Conservation (phyloP, 2,329 filamentous ascomycete species). For the Colletotrichum cordylinicola region DNA sequence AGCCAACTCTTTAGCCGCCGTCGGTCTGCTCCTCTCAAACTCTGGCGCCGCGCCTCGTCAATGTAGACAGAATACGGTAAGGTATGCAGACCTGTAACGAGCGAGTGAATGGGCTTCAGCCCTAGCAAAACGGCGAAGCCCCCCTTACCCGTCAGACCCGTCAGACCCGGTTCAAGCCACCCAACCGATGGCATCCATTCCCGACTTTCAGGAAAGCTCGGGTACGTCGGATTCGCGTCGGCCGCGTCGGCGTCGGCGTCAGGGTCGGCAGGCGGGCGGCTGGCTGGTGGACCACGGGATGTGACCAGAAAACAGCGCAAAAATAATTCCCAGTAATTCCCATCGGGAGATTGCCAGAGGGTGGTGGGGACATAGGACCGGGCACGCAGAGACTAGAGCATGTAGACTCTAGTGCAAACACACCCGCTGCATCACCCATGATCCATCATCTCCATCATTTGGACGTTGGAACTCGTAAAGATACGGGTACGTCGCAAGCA, state of each 20-base stretch:
- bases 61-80: neutral
- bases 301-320: neutral
- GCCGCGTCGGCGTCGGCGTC: constrained; percentile 2
- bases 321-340: neutral
- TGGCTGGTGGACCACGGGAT: neutral
- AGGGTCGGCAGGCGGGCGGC: neutral
- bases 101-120: neutral
- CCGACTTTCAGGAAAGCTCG: neutral
- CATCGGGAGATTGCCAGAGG: neutral
- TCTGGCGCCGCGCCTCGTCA: neutral
- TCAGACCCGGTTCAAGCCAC: neutral
- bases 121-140: neutral
- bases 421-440: neutral
- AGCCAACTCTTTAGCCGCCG: neutral
- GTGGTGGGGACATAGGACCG: neutral
- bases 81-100: neutral
- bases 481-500: neutral
- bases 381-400: neutral
- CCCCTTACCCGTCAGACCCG: neutral
- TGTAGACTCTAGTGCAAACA: neutral
- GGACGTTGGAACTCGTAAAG: neutral
- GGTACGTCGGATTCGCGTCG: constrained; percentile 8
- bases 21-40: neutral
- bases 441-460: neutral
- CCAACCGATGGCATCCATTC: neutral